Evolutionary conservation across 345 rosid genomes (phyloP), one percentile per base, ranked within the genome.

Genomic region (Salix udensis): DNA sequence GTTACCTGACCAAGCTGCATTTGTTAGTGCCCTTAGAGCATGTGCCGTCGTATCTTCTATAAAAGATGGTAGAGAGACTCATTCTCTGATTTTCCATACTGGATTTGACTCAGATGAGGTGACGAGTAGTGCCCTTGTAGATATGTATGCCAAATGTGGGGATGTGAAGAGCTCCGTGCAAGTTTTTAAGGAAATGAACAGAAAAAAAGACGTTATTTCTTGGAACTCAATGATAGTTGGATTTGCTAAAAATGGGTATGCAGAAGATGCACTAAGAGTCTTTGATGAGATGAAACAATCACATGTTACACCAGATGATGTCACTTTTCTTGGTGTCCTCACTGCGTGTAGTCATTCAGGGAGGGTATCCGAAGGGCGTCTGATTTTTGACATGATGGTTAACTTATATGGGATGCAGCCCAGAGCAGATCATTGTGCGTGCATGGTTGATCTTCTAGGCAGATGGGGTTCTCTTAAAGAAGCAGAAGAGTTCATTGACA

Each of bases 121-220:
- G 77, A 89, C 91, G 14, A 74, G 91, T 74, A 87, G 94, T 80
- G 84, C 98, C 74, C 88, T 95, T 64, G 79, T 95, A 62, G 98
- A 93, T 87, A 95, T 95, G 98, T 93, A 95, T 84, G 94, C 98
- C 77, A 95, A 95, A 88, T 95, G 98, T 46, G 97, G 98, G 75
- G 94, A 90, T 71, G 85, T 91, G 77, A 80, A 77, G 80, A 87
- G 92, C 77, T 89, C 97, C 65, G 76, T 77, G 37, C 91, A 85
- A 78, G 87, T 88, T 82, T 95, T 93, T 64, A 31, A 79, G 39
- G 94, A 93, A 78, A 89, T 95, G 88, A 81, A 44, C 65, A 53
- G 72, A 61, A 90, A 74, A 86, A 77, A 82, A 72, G 84, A 74
- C 70, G 91, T 88, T 68, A 87, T 89, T 71, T 87, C 93, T 48